phyloP scores from a whole-genome alignment of 2,329 filamentous ascomycete genomes.

The Hymenoscyphus salicellus region DNA sequence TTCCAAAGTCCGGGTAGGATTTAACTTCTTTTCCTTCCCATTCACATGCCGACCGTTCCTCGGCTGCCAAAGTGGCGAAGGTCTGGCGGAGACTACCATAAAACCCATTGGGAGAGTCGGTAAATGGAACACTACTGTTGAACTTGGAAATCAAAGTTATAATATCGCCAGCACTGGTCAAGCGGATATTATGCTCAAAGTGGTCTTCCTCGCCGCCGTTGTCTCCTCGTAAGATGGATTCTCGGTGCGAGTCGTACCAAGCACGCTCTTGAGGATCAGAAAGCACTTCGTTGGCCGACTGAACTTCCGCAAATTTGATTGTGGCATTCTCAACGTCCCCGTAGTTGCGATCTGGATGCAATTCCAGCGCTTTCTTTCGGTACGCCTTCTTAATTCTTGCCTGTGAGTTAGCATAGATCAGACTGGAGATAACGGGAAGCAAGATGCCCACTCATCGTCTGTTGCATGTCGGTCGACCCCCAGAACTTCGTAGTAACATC shows the following conservation, averaged over 20 bases:
- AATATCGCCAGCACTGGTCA: slow-evolving; percentile 80
- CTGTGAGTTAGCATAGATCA: slow-evolving; percentile 12
- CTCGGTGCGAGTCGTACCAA: slow-evolving; percentile 95
- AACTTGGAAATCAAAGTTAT: slow-evolving; percentile 76
- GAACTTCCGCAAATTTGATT: slow-evolving; percentile 82
- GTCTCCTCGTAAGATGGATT: slow-evolving; percentile 68
- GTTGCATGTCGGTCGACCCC: slow-evolving; percentile 68
- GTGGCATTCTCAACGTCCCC: slow-evolving; percentile 82
- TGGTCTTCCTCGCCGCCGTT: slow-evolving; percentile 43
- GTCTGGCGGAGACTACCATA: slow-evolving; percentile 74
- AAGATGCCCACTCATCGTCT: slow-evolving; percentile 69
- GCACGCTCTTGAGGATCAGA: slow-evolving; percentile 92
- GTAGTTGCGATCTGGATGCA: slow-evolving; percentile 93
- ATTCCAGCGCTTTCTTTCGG: slow-evolving; percentile 80
- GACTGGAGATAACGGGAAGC: not conserved
- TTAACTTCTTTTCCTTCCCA: slow-evolving; percentile 59
- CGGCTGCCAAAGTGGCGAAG: slow-evolving; percentile 75
- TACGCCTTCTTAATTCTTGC: slow-evolving; percentile 88
- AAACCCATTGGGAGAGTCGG: slow-evolving; percentile 78
- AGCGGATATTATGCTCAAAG: slow-evolving; percentile 65
- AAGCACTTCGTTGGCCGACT: slow-evolving; percentile 91
- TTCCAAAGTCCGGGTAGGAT: slow-evolving; percentile 81
- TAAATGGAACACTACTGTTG: slow-evolving; percentile 72
- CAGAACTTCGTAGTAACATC: slow-evolving; percentile 83
- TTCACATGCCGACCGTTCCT: slow-evolving; percentile 73